Evolutionary conservation across 192 early-diverging fungal genomes (phyloP).

Genomic region (Dispira simplex): DNA sequence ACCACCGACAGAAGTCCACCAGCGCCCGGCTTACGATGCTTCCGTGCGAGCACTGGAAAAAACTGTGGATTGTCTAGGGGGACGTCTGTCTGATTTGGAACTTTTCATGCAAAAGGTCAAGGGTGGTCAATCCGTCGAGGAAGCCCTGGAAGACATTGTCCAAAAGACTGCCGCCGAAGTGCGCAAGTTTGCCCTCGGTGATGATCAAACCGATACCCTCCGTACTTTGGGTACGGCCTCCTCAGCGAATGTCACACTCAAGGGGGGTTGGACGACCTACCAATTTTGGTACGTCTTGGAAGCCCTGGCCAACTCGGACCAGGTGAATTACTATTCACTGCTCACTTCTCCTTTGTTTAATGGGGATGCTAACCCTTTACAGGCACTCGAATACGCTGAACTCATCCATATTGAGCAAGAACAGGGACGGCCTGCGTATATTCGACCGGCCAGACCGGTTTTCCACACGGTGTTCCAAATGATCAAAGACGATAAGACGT

Average conservation of each 20-base stretch:
- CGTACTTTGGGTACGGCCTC: background rate
- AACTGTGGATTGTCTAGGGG: slow-evolving; percentile 62
- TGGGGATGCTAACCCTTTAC: slow-evolving; percentile 62
- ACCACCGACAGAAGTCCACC: background rate
- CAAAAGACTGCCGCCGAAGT: slow-evolving; percentile 65
- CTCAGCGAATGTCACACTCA: slow-evolving; percentile 3
- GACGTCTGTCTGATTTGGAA: slow-evolving; percentile 81
- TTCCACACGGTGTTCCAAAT: slow-evolving; percentile 61
- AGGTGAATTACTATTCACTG: slow-evolving; percentile 71
- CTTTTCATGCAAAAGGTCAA: slow-evolving; percentile 80
- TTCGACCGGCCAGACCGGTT: slow-evolving; percentile 73
- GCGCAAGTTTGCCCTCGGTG: slow-evolving; percentile 71
- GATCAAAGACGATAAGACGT: slow-evolving; percentile 51
- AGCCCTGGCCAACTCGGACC: slow-evolving; percentile 37
- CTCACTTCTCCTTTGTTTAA: slow-evolving; percentile 71
- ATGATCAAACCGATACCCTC: slow-evolving; percentile 30
- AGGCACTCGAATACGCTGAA: slow-evolving; percentile 80
- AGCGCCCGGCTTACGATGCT: background rate
- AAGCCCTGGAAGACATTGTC: slow-evolving; percentile 75
- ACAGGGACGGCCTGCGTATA: slow-evolving; percentile 66
- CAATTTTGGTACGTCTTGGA: slow-evolving; percentile 88
- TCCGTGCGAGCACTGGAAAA: background rate
- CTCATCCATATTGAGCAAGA: slow-evolving; percentile 65
- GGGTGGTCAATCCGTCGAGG: slow-evolving; percentile 35
- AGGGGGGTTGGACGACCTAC: slow-evolving; percentile 58